Base-by-base conservation (phyloP, 2,329 filamentous ascomycete species). In the Neofusicoccum cordaticola region DNA sequence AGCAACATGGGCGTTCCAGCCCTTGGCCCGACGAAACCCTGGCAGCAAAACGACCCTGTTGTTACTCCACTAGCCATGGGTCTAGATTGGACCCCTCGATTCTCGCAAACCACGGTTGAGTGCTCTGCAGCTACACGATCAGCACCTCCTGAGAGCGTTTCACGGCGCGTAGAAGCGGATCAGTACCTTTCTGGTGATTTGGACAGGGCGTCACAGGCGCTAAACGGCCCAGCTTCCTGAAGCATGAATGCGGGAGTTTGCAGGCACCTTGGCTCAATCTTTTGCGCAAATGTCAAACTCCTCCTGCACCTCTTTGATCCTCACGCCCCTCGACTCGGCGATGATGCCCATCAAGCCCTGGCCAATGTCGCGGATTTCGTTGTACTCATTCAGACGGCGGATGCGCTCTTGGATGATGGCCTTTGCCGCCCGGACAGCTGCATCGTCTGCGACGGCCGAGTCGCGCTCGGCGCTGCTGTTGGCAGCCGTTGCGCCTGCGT, bases 351-450 rank as follows among this genome's bases (percentile, higher is more conserved):
- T 83, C 35, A 91, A 71, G 0, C 87, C 88, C 70, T 87, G 84
- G 0, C 85, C 88, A 7, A 89, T 79, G 73, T 91, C 89, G 67
- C 88, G 86, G 69, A 90, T 86, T 73, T 90, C 88, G 70, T 91
- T 91, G 76, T 91, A 91, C 65, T 85, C 79, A 68, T 90, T 88
- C 37, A 91, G 79, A 3, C 88, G 78, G 65, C 81, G 82, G 71
- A 91, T 91, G 72, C 91, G 88, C 37, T 79, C 78, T 62, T 86
- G 83, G 60, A 89, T 85, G 9, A 85, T 84, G 19, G 77, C 75
- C 45, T 84, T 79, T 0, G 85, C 81, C 11, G 81, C 78, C 13
- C 68, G 74, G 67, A 78, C 72, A 4, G 77, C 65, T 8, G 75
- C 72, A n/a, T 65, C 67, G 2, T 74, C 70, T 12, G 72, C 72